Evolutionary conservation across 2,329 filamentous ascomycete species (phyloP).

Genomic region (Shiraia sp.): DNA sequence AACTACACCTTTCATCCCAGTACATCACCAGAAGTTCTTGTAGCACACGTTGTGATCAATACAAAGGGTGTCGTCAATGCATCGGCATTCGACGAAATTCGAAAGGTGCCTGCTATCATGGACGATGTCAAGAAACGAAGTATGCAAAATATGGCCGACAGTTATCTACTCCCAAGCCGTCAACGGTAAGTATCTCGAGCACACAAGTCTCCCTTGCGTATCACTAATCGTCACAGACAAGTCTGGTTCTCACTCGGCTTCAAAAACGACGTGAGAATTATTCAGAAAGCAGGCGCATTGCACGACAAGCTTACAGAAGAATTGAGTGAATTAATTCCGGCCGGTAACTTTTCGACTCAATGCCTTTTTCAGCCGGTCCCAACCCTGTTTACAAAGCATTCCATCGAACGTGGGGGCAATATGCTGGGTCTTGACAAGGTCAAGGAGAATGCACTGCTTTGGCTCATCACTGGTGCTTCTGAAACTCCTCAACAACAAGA

Average conservation of each 20-base stretch:
- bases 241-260: slow-evolving; percentile 27
- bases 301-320: slow-evolving; percentile 44
- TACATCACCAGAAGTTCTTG: slow-evolving; percentile 6
- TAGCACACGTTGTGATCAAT: slow-evolving; percentile 10
- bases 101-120: slow-evolving; percentile 9
- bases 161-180: slow-evolving; percentile 5
- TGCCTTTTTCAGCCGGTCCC: slow-evolving; percentile 9
- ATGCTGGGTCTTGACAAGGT: slow-evolving; percentile 23
- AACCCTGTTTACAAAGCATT: slow-evolving; percentile 12
- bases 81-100: slow-evolving; percentile 10
- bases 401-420: slow-evolving; percentile 1
- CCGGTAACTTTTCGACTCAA: slow-evolving; percentile 9
- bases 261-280: slow-evolving; percentile 32
- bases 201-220: neutral
- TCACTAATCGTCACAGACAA: slow-evolving; percentile 7
- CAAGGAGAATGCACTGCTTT: slow-evolving; percentile 16
- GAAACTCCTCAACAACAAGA: slow-evolving; percentile 2
- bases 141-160: slow-evolving; percentile 12
- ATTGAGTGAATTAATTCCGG: slow-evolving; percentile 12
- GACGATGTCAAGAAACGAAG: slow-evolving; percentile 15
- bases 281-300: slow-evolving; percentile 42
- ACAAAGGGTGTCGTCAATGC: slow-evolving; percentile 4
- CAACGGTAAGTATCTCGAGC: slow-evolving; percentile 4
- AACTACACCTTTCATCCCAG: slow-evolving; percentile 9
- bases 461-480: slow-evolving; percentile 6